These are phyloP conservation scores for Rhynchospora pubera DNA, from an alignment of 176 grass and related monocot species.

Conservation along the genomic window DNA sequence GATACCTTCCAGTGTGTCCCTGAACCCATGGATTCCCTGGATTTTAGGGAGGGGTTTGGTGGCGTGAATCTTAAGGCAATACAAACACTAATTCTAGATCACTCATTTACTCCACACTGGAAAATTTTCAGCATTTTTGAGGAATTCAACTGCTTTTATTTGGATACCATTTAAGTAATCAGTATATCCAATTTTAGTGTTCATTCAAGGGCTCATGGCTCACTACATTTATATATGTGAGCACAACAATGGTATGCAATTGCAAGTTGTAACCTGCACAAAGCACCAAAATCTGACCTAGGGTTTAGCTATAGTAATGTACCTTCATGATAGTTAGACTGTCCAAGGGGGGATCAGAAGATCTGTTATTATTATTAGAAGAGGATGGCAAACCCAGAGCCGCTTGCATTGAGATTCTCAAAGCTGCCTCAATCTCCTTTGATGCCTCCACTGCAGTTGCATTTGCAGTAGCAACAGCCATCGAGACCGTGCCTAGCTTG, in stretches of 20 bases:
- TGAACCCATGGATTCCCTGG: too few relatives aligned
- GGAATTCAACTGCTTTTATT: not conserved
- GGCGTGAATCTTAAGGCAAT: not conserved
- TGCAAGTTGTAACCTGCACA: not conserved
- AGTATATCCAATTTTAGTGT: not conserved
- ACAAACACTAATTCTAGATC: not conserved
- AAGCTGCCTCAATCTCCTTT: conserved; percentile 80
- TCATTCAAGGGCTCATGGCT: not conserved
- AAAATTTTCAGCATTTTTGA: not conserved
- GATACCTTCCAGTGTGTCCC: not conserved
- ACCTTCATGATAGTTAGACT: conserved; percentile 92
- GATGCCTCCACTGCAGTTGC: conserved; percentile 79
- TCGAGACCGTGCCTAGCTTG: conserved; percentile 71
- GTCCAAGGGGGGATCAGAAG: conserved; percentile 69
- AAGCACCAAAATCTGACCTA: not conserved
- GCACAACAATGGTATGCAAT: conserved; percentile 7
- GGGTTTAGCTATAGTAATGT: conserved; percentile 20
- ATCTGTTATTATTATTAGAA: conserved; percentile 36
- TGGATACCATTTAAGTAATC: not conserved
- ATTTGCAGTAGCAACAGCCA: conserved; percentile 79
- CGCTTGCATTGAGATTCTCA: conserved; percentile 64
- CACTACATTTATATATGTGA: not conserved
- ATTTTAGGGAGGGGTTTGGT: too few relatives aligned
- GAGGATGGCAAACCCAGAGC: conserved; percentile 43
- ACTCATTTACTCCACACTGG: not conserved